phyloP scores from a whole-genome alignment of 805 yeast species.

The Barnettozyma wickerhamii region DNA sequence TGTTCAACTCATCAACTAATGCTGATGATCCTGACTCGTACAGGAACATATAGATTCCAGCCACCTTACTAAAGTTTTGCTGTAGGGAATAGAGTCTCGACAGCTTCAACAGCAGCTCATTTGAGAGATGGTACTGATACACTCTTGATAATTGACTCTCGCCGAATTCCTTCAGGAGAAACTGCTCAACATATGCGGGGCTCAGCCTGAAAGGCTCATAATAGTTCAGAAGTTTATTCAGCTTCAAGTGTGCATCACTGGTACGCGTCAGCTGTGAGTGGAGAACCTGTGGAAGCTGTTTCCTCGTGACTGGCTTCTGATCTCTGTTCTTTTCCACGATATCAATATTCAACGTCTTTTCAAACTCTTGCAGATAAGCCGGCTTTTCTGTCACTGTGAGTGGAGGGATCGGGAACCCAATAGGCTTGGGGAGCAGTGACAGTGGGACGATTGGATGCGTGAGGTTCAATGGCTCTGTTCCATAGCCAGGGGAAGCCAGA shows the following conservation, averaged over 20 bases:
- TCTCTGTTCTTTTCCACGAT: not conserved
- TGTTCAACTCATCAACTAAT: slow-evolving; percentile 7
- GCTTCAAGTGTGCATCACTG: slow-evolving; percentile 19
- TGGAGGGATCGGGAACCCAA: not conserved
- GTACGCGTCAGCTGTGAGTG: not conserved
- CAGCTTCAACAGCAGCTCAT: slow-evolving; percentile 11
- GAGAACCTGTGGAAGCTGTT: slow-evolving; percentile 1
- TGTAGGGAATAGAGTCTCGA: slow-evolving; percentile 9
- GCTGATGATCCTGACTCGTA: slow-evolving; percentile 5
- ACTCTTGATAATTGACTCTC: not conserved
- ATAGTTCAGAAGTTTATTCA: slow-evolving; percentile 11
- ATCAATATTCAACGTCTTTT: not conserved
- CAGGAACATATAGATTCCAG: slow-evolving; percentile 8
- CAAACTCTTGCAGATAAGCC: not conserved
- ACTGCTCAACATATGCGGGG: slow-evolving; percentile 6
- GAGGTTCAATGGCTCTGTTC: slow-evolving; percentile 1
- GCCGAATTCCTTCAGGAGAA: slow-evolving; percentile 11
- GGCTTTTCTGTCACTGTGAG: not conserved
- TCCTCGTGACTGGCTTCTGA: not conserved
- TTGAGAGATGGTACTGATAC: slow-evolving; percentile 1
- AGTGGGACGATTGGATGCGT: slow-evolving; percentile 10
- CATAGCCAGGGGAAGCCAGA: not conserved
- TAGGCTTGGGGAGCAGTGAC: not conserved
- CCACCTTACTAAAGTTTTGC: slow-evolving; percentile 11
- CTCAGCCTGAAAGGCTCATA: slow-evolving; percentile 11